Evolutionary conservation across 805 yeast genomes (phyloP), one percentile per base, ranked within the genome.

Genomic region (Lipomyces spencermartinsiae): DNA sequence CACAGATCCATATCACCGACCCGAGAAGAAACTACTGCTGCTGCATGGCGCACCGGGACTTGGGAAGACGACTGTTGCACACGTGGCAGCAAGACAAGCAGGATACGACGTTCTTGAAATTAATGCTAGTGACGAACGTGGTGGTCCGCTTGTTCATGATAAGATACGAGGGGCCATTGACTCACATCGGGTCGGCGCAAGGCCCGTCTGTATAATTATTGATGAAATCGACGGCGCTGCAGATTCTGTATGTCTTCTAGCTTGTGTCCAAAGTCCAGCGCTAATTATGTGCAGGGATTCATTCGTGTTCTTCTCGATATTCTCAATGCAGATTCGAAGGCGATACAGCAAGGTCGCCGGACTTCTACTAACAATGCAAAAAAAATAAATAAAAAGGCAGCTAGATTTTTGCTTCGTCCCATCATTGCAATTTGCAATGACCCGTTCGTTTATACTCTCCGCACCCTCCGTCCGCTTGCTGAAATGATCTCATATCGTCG

Each of bases 381-480:
- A 29, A 66, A 73, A 31, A 73, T 75, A 51, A 72, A 74, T 5
- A 79, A 80, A 62, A 80, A 78, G 62, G 79, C 76, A 59, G 77
- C 80, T 10, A 80, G 79, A 46, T 78, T 88, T 4, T 77, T 95
- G 56, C 81, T 83, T 73, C 83, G 98, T 72, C 98, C 98, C 1
- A 92, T 95, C 22, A 91, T 94, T 63, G 93, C 97, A 55, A 86
- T 95, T 65, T 96, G 98, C 76, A 95, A 94, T 75, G 97, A 95
- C 75, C 83, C 91, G 1, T 93, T 91, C 77, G 85, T 91, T 0
- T 85, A 88, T 2, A 86, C 91, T 0, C 81, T 94, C 78, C 96
- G 92, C 62, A 87, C 86, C 65, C 80, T 94, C 68, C 86, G 94
- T 69, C 89, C 89, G 0, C 79, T 83, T 67, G 87, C 94, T 70